These are phyloP conservation scores for Inga leiocalycina DNA, from an alignment of 306 rosid species.

Conservation along the genomic window DNA sequence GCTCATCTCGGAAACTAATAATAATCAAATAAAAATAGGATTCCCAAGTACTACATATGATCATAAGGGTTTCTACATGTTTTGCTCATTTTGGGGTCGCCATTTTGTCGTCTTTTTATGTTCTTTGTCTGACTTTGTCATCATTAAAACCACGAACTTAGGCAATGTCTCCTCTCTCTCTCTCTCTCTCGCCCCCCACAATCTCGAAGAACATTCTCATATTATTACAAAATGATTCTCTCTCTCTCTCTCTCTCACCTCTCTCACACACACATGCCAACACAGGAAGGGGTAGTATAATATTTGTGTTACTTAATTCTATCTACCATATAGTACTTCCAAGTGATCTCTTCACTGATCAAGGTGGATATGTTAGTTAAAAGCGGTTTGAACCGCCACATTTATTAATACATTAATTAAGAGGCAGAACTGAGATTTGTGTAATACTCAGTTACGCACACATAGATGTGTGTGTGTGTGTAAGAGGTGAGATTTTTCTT, in stretches of 20 bases:
- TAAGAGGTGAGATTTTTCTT: constrained; percentile 35
- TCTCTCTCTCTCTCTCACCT: neutral
- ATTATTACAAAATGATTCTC: constrained; percentile 54
- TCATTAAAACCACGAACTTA: constrained; percentile 30
- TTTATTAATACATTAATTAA: neutral
- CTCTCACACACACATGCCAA: neutral
- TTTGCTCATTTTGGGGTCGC: constrained; percentile 35
- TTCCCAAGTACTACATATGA: neutral
- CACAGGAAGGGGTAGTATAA: neutral
- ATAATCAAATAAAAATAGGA: neutral
- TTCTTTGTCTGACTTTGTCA: constrained; percentile 18
- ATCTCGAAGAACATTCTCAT: constrained; percentile 27
- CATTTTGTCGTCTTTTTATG: constrained; percentile 59
- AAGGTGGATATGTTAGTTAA: neutral
- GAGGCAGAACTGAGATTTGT: neutral
- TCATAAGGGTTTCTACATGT: neutral
- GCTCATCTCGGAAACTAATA: constrained; percentile 28
- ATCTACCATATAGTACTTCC: neutral
- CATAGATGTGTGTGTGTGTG: too few species aligned
- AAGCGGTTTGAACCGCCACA: neutral
- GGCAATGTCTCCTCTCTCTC: constrained; percentile 20
- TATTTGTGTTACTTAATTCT: constrained; percentile 13
- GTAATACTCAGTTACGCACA: neutral
- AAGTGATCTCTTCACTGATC: neutral
- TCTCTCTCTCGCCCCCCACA: neutral